phyloP scores from a whole-genome alignment of 2,329 filamentous ascomycete species.

The Colletotrichum falcatum region DNA sequence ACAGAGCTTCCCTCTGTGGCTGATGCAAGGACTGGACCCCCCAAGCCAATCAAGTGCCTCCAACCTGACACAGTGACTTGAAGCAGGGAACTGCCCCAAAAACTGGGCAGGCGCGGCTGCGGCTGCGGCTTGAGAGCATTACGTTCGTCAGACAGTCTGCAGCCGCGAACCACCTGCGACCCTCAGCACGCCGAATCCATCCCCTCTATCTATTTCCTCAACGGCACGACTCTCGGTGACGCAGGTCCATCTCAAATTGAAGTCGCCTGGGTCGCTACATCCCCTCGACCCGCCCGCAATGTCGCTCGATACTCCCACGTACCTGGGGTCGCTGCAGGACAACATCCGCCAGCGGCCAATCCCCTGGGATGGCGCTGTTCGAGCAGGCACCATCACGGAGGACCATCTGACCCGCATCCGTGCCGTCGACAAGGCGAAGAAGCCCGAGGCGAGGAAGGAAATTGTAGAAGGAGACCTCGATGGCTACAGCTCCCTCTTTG shows the following conservation, averaged over 20 bases:
- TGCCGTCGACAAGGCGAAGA: conserved; percentile 94
- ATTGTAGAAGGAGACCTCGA: conserved; percentile 83
- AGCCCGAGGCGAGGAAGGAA: conserved; percentile 83
- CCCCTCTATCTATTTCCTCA: conserved; percentile 17
- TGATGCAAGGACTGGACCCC: conserved; percentile 22
- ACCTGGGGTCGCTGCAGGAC: conserved; percentile 87
- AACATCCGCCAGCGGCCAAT: conserved; percentile 97
- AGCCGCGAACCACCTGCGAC: conserved; percentile 29
- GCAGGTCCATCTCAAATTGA: conserved; percentile 33
- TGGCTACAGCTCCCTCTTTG: conserved; percentile 83
- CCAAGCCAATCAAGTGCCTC: conserved; percentile 24
- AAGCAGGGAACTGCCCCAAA: conserved; percentile 33
- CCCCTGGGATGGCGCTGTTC: conserved; percentile 96
- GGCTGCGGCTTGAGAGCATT: conserved; percentile 31
- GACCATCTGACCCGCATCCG: conserved; percentile 95
- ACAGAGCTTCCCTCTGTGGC: conserved; percentile 29
- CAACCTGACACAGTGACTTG: conserved; percentile 35
- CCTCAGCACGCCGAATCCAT: conserved; percentile 33
- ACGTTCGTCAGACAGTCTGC: conserved; percentile 37
- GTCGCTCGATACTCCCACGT: conserved; percentile 93
- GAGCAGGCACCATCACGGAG: conserved; percentile 93
- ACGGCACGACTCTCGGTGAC: conserved; percentile 26
- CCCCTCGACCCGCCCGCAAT: conserved; percentile 60
- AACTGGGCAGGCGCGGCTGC: conserved; percentile 29
- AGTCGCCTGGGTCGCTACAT: conserved; percentile 33